Conservation (phyloP, 1,284 basidiomycete species). For the Leccinum fuscescens region DNA sequence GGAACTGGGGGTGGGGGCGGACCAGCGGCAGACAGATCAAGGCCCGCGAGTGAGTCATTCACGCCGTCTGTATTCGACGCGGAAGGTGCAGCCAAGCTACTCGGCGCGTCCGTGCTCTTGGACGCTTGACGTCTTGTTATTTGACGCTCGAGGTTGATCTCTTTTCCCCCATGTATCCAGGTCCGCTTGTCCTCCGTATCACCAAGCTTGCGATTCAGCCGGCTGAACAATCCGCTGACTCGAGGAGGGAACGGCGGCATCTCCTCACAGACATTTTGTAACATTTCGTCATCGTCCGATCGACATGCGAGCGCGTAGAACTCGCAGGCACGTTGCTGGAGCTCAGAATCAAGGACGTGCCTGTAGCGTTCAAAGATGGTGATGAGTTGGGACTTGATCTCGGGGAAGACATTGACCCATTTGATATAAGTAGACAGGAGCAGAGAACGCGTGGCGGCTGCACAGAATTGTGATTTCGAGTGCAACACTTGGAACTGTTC, state of each 20-base stretch:
- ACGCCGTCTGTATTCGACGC: conserved; percentile 51
- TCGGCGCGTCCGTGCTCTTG: conserved; percentile 31
- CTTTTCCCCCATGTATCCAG: conserved; percentile 94
- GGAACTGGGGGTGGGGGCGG: conserved; percentile 17
- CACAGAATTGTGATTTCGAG: conserved; percentile 93
- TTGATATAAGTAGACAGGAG: no score
- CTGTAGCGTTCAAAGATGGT: conserved; percentile 98
- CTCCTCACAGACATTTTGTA: conserved; percentile 93
- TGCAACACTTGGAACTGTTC: conserved; percentile 96
- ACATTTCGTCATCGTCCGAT: conserved; percentile 85
- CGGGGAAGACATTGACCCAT: conserved; percentile 92
- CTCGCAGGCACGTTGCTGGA: conserved; percentile 98
- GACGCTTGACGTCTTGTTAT: conserved; percentile 44
- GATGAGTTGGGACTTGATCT: conserved; percentile 92
- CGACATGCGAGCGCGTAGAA: conserved; percentile 84
- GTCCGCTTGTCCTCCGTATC: conserved; percentile 92
- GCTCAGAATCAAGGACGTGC: conserved; percentile 93
- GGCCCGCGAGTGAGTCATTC: conserved; percentile 76
- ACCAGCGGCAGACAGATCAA: conserved; percentile 37
- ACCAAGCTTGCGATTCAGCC: conserved; percentile 85
- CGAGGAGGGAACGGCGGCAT: conserved; percentile 98
- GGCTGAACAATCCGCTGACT: conserved; percentile 83
- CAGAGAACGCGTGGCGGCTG: conserved; percentile 88
- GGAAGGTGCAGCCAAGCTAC: conserved; percentile 27
- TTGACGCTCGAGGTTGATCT: conserved; percentile 80